Evolutionary conservation across 306 rosid genomes (phyloP).

Genomic region (Cajanus cajan): DNA sequence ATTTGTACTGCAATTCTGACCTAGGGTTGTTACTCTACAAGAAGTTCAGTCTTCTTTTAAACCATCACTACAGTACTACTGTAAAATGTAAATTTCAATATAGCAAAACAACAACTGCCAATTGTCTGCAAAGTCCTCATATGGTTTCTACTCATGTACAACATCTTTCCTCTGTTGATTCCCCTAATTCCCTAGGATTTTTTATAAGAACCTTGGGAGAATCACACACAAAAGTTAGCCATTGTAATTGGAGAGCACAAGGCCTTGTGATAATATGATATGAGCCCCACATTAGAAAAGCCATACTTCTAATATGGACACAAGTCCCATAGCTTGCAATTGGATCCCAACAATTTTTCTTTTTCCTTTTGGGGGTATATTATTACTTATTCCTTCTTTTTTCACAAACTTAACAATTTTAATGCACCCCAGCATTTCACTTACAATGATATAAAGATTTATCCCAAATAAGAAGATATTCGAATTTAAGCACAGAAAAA

Average conservation of each 20-base stretch:
- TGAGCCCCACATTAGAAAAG: not conserved
- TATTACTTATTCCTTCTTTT: not conserved
- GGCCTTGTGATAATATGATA: not conserved
- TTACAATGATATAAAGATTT: not conserved
- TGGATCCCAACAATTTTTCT: not conserved
- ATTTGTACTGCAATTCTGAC: not conserved
- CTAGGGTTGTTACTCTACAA: not conserved
- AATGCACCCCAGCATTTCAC: slow-evolving; percentile 13
- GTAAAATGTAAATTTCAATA: not conserved
- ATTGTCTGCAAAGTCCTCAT: not conserved
- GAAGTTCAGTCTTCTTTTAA: not conserved
- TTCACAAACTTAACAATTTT: not conserved
- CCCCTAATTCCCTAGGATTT: not conserved
- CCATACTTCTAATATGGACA: not conserved
- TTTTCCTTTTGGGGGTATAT: not conserved
- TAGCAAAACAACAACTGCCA: not conserved
- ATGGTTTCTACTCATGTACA: not conserved
- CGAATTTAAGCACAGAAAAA: slow-evolving; percentile 21
- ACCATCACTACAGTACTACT: not conserved
- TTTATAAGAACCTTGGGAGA: not conserved
- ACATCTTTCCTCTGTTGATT: not conserved
- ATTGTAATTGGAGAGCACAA: not conserved
- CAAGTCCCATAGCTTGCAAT: not conserved
- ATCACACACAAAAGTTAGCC: not conserved
- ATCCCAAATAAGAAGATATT: not conserved